These are phyloP conservation scores for Elsinoe fawcettii DNA, from an alignment of 2,329 filamentous ascomycete genomes.

Conservation along the genomic window DNA sequence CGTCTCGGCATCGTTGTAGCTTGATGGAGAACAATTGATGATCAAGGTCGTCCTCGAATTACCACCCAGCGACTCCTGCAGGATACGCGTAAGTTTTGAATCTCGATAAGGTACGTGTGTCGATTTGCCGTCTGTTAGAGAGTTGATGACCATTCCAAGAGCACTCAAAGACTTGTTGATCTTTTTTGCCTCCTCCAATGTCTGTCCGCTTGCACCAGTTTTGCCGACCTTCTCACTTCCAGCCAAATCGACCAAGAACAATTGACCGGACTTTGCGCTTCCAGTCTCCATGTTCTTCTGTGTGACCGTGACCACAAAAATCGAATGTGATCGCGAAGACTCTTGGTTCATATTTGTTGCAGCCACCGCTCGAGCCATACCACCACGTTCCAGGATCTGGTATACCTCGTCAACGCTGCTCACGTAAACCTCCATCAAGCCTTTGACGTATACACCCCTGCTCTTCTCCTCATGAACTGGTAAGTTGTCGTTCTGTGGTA, in stretches of 20 bases:
- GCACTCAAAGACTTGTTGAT: slow-evolving; percentile 99
- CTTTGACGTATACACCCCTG: slow-evolving; percentile 92
- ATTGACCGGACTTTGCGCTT: slow-evolving; percentile 88
- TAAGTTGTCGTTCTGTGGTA: slow-evolving; percentile 89
- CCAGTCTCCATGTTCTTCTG: slow-evolving; percentile 98
- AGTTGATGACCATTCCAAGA: slow-evolving; percentile 97
- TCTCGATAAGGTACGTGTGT: slow-evolving; percentile 94
- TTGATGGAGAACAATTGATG: slow-evolving; percentile 98
- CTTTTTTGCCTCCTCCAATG: slow-evolving; percentile 96
- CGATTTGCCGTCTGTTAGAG: slow-evolving; percentile 92
- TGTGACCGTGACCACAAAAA: slow-evolving; percentile 92
- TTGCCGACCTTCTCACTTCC: slow-evolving; percentile 98
- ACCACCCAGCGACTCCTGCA: slow-evolving; percentile 94
- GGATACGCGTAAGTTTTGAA: slow-evolving; percentile 91
- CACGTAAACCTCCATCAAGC: slow-evolving; percentile 87
- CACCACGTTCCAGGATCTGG: slow-evolving; percentile 91
- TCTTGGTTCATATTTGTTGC: slow-evolving; percentile 99
- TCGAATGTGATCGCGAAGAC: slow-evolving; percentile 95
- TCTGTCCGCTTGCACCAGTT: slow-evolving; percentile 94
- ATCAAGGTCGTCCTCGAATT: slow-evolving; percentile 98
- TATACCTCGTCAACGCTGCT: slow-evolving; percentile 94
- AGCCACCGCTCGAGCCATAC: slow-evolving; percentile 79
- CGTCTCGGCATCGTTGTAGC: slow-evolving; percentile 95
- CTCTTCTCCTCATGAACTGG: slow-evolving; percentile 98
- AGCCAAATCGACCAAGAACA: slow-evolving; percentile 95